A percentile compares a stretch with the other conserved stretches of the same genome.
These are phyloP conservation scores for Salix caprea DNA, from an alignment of 345 rosid species.

Conservation along the genomic window DNA sequence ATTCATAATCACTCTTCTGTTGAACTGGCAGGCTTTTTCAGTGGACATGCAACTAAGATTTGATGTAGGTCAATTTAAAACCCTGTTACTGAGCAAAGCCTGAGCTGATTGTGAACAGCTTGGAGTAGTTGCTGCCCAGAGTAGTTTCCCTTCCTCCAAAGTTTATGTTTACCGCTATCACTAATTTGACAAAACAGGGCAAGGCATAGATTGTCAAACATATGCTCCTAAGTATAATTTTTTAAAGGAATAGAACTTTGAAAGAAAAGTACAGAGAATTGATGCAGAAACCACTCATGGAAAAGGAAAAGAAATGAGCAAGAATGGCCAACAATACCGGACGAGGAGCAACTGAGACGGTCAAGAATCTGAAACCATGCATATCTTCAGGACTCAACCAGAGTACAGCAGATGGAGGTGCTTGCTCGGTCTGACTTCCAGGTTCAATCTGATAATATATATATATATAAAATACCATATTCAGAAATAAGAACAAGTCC, in stretches of 20 bases:
- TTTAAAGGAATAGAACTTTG: neutral
- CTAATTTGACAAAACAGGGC: neutral
- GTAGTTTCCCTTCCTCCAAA: neutral
- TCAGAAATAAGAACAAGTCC: conserved; percentile 11
- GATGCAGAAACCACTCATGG: conserved; percentile 12
- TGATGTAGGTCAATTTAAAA: too few relatives aligned
- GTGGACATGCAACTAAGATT: too few relatives aligned
- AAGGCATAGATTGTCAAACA: neutral
- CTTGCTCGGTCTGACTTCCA: conserved; percentile 98
- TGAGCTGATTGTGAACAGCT: neutral
- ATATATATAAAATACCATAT: conserved; percentile 17
- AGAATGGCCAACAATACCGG: conserved; percentile 50
- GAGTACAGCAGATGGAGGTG: conserved; percentile 90
- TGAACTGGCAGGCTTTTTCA: too few relatives aligned
- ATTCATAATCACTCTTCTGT: too few relatives aligned
- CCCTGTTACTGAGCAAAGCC: neutral
- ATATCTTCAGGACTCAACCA: conserved; percentile 69
- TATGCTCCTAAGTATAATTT: neutral
- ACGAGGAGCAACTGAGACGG: conserved; percentile 93
- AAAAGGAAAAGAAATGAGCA: conserved; percentile 5
- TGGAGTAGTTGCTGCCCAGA: neutral
- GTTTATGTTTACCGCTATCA: neutral
- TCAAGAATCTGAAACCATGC: conserved; percentile 81
- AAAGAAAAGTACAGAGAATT: neutral
- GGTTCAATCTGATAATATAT: conserved; percentile 63